Base-by-base conservation (phyloP, 1,139 yeast genomes). In the Hansenula lynferdii region DNA sequence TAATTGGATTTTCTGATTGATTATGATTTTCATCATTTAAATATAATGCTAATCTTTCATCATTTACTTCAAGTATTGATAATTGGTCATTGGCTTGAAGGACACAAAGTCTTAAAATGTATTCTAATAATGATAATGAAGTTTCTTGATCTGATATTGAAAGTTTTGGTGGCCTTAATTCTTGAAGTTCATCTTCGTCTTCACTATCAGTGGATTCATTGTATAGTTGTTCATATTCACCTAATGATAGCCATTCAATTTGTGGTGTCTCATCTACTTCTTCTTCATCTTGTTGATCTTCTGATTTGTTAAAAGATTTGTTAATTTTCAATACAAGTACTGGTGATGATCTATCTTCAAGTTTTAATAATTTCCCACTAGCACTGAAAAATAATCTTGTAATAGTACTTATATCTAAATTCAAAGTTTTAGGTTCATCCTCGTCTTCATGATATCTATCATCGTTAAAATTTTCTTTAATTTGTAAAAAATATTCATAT, bases 401-500 rank as follows among this genome's bases (percentile, higher is more conserved):
- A 4, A 85, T 65, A 3, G 64, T 55, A 9, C 64, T 54, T 3
- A 81, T 59, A 34, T 73, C 69, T 24, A 73, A 56, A 3, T 52
- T 44, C 18, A 62, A 55, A 1, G 49, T 47, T 15, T 60, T 61
- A 0, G 74, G 69, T 15, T 65, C 73, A 6, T 60, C 62, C 8
- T 72, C 76, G 10, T 66, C 73, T 10, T 80, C 84, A 51, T 85
- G 95, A 53, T 82, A 85, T 41, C 95, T 62, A 0, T 77, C 87
- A 58, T 85, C 95, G 51, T 83, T 70, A 42, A 81, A 77, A 50
- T 74, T 75, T 51, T 85, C 94, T 3, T 56, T 58, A 3, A 85
- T 65, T 10, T 55, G 60, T 28, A 85, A 50, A 9, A 56, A 56
- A 53, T 82, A 84, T 6, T 56, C 48, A 49, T 62, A 79, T 3